These are phyloP conservation scores for Solanum chaucha DNA, from an alignment of 257 asterid genomes.

Conservation along the genomic window DNA sequence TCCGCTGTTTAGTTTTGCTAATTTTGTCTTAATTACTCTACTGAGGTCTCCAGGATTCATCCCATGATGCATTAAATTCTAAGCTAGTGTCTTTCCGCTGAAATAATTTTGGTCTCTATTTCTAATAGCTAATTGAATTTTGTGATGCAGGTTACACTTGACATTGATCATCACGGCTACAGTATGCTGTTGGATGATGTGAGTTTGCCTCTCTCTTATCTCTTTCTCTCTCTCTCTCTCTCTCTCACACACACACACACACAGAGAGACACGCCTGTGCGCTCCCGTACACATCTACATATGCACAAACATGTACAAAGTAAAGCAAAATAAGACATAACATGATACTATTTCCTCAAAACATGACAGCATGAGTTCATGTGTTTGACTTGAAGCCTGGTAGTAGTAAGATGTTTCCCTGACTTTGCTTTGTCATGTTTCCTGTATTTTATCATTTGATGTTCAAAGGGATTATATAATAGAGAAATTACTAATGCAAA, in stretches of 20 bases:
- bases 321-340: neutral
- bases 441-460: neutral
- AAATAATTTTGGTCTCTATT: neutral
- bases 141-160: constrained; percentile 73
- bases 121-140: neutral
- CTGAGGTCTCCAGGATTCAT: neutral
- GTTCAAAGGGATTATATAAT: neutral
- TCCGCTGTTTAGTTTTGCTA: neutral
- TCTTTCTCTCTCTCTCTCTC: neutral
- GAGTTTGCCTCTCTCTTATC: constrained; percentile 22
- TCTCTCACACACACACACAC: neutral
- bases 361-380: neutral
- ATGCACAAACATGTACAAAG: neutral
- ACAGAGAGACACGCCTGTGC: neutral
- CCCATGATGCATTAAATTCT: neutral
- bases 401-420: neutral
- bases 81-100: neutral
- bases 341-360: neutral
- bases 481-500: neutral
- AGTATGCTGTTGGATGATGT: constrained; percentile 99
- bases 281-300: neutral
- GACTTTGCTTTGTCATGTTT: neutral
- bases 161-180: constrained; percentile 90
- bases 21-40: neutral
- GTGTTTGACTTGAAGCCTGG: neutral